These are phyloP conservation scores for Phytophthora meadii DNA, from an alignment of 352 stramenopile species.

Conservation along the genomic window DNA sequence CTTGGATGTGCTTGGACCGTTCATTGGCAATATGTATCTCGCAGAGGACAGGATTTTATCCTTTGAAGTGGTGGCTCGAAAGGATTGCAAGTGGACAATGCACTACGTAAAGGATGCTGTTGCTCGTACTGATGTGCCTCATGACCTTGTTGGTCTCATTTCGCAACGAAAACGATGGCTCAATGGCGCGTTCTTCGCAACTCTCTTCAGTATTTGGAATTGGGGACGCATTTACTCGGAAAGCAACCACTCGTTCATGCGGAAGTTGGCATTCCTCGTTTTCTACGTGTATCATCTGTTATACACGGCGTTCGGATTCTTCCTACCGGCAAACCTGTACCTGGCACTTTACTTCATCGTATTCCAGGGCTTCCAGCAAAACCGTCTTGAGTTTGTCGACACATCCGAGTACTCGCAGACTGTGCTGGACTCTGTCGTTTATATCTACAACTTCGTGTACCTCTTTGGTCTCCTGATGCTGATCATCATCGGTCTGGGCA, in stretches of 20 bases:
- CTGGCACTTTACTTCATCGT: constrained; percentile 88
- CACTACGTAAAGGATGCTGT: constrained; percentile 88
- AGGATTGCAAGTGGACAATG: constrained; percentile 89
- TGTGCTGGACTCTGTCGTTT: constrained; percentile 70
- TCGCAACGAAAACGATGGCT: constrained; percentile 88
- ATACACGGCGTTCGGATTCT: constrained; percentile 74
- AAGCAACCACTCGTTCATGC: constrained; percentile 73
- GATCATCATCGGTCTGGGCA: constrained; percentile 87
- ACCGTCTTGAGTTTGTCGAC: constrained; percentile 81
- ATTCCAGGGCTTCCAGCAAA: constrained; percentile 90
- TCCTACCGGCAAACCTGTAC: constrained; percentile 85
- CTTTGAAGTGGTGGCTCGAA: constrained; percentile 85
- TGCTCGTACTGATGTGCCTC: constrained; percentile 82
- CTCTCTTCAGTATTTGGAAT: constrained; percentile 89
- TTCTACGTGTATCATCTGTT: constrained; percentile 86
- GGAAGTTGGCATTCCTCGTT: constrained; percentile 73
- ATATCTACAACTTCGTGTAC: constrained; percentile 85
- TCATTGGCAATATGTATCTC: constrained; percentile 91
- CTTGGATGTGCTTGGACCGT: constrained; percentile 79
- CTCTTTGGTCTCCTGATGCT: constrained; percentile 83
- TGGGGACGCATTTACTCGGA: constrained; percentile 87
- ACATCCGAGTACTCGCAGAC: constrained; percentile 69
- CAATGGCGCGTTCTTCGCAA: constrained; percentile 89
- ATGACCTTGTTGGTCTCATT: constrained; percentile 85
- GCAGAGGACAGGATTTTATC: constrained; percentile 88